These are phyloP conservation scores for Priceomyces melissophilus DNA, from an alignment of 805 yeast species.

Conservation along the genomic window DNA sequence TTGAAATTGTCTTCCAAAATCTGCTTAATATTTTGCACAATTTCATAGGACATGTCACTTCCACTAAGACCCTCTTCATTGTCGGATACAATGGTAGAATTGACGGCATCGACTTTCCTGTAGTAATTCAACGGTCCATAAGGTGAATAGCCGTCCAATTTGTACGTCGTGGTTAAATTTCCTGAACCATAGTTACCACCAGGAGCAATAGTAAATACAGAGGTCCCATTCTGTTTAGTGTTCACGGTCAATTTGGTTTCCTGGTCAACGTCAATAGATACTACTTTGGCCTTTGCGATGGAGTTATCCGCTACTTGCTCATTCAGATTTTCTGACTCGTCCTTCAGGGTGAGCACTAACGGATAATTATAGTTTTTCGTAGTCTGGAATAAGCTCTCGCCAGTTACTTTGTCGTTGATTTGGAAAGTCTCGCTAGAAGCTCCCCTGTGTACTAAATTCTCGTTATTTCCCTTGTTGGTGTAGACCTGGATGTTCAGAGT, in stretches of 20 bases:
- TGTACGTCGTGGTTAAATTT: conserved; percentile 28
- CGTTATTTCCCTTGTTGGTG: conserved; percentile 36
- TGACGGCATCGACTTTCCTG: conserved; percentile 31
- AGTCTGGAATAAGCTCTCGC: conserved; percentile 11
- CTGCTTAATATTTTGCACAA: too few relatives aligned
- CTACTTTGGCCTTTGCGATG: conserved; percentile 15
- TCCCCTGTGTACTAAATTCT: conserved; percentile 27
- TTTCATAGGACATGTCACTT: not conserved
- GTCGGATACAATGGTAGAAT: conserved; percentile 26
- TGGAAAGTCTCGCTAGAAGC: conserved; percentile 16
- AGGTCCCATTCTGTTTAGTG: conserved; percentile 28
- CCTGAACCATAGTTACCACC: conserved; percentile 31
- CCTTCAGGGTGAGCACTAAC: conserved; percentile 15
- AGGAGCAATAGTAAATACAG: conserved; percentile 19
- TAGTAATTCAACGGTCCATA: conserved; percentile 14
- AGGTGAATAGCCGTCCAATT: conserved; percentile 17
- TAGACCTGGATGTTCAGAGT: conserved; percentile 40
- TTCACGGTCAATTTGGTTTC: conserved; percentile 11
- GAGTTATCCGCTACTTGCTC: conserved; percentile 17
- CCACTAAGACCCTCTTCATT: not conserved
- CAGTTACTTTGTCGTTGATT: conserved; percentile 15
- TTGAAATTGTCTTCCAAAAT: too few relatives aligned
- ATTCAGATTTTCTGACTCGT: conserved; percentile 5
- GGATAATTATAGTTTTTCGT: conserved; percentile 26
- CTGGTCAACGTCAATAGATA: conserved; percentile 12